These are phyloP conservation scores for Colletotrichum falcatum DNA, from an alignment of 2,329 filamentous ascomycete species.

Conservation along the genomic window DNA sequence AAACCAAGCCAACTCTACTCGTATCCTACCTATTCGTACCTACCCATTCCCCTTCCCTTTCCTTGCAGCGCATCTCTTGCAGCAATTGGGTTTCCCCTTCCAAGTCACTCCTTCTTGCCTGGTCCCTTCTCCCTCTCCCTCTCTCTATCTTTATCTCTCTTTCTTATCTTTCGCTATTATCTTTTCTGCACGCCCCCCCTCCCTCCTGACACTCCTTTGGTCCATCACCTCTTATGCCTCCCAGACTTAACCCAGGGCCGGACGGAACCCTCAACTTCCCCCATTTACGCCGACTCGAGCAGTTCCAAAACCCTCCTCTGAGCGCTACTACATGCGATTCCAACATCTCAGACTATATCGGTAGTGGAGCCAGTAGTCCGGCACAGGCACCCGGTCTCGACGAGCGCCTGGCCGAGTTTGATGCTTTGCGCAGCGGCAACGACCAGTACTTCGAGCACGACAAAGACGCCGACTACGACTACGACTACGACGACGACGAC, in stretches of 20 bases:
- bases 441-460: slow-evolving; percentile 46
- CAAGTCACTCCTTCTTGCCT: slow-evolving; percentile 38
- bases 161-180: slow-evolving; percentile 17
- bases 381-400: slow-evolving; percentile 32
- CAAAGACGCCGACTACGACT: slow-evolving; percentile 50
- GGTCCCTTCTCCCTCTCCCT: neutral
- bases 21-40: slow-evolving; percentile 8
- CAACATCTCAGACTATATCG: slow-evolving; percentile 40
- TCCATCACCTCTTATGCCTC: slow-evolving; percentile 39
- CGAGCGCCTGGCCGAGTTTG: slow-evolving; percentile 39
- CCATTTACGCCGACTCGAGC: slow-evolving; percentile 20
- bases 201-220: slow-evolving; percentile 23
- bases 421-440: slow-evolving; percentile 37
- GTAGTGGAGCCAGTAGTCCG: slow-evolving; percentile 37
- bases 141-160: neutral
- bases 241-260: slow-evolving; percentile 36
- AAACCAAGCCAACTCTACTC: slow-evolving; percentile 17
- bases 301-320: slow-evolving; percentile 24
- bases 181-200: neutral
- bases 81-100: slow-evolving; percentile 26
- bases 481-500: slow-evolving; percentile 52
- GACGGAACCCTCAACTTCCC: slow-evolving; percentile 39
- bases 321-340: slow-evolving; percentile 40
- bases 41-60: slow-evolving; percentile 14
- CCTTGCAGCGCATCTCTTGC: slow-evolving; percentile 28